Evolutionary conservation across 768 basidiomycete genomes (phyloP).

Genomic region (Mycena chlorophos): DNA sequence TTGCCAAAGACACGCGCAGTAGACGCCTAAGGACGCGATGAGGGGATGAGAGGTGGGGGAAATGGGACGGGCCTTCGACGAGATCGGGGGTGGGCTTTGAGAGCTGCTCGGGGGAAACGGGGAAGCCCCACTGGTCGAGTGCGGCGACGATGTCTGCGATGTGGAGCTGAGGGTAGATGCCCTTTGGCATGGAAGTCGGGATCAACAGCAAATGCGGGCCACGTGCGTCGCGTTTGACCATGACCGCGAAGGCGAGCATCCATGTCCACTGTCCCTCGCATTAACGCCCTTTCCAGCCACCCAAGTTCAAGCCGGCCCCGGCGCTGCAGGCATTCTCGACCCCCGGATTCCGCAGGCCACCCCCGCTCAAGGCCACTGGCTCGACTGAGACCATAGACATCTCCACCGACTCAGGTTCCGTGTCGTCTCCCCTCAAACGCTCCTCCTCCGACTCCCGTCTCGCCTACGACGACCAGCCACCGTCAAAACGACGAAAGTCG

Average conservation of each 20-base stretch:
- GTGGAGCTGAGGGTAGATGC: slow-evolving; percentile 66
- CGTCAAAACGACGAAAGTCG: slow-evolving; percentile 36
- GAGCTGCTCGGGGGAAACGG: slow-evolving; percentile 68
- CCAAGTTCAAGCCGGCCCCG: slow-evolving; percentile 50
- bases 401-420: slow-evolving; percentile 39
- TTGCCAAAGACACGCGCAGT: slow-evolving; percentile 69
- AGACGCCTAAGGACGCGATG: slow-evolving; percentile 39
- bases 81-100: slow-evolving; percentile 67
- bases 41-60: not conserved
- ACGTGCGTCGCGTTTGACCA: slow-evolving; percentile 16
- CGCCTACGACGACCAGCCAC: slow-evolving; percentile 31
- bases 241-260: slow-evolving; percentile 28
- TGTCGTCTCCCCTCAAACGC: slow-evolving; percentile 39
- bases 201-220: not conserved
- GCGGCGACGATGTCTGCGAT: slow-evolving; percentile 63
- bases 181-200: slow-evolving; percentile 28
- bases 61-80: slow-evolving; percentile 43
- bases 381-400: slow-evolving; percentile 30
- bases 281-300: slow-evolving; percentile 12
- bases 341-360: slow-evolving; percentile 40
- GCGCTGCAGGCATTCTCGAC: slow-evolving; percentile 46
- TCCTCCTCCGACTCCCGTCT: slow-evolving; percentile 42
- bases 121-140: slow-evolving; percentile 68
- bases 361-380: slow-evolving; percentile 14
- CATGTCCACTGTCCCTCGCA: slow-evolving; percentile 1